Evolutionary conservation across 352 stramenopile genomes (phyloP).

Genomic region (Globisporangium paddicum): DNA sequence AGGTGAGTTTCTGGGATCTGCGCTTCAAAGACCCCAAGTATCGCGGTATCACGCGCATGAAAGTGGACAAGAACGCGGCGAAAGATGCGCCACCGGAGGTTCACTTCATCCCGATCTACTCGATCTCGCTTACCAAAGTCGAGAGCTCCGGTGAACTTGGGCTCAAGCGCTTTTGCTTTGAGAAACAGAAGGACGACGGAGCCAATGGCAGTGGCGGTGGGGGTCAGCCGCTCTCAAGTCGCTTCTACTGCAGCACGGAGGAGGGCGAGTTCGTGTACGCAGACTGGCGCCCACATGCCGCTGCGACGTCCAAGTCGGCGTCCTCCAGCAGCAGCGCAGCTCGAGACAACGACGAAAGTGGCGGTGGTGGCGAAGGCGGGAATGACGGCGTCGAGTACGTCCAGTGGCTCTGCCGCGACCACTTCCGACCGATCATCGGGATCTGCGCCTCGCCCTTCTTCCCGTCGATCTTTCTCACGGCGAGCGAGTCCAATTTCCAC

Average conservation of each 20-base stretch:
- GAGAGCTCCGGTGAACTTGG: slow-evolving; percentile 63
- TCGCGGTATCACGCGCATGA: slow-evolving; percentile 52
- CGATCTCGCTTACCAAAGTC: slow-evolving; percentile 71
- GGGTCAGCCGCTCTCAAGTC: slow-evolving; percentile 34
- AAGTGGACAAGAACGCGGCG: slow-evolving; percentile 48
- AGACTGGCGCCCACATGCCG: slow-evolving; percentile 77
- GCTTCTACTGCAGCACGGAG: slow-evolving; percentile 82
- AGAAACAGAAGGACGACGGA: slow-evolving; percentile 51
- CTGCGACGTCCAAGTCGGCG: slow-evolving; percentile 22
- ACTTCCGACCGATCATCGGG: slow-evolving; percentile 77
- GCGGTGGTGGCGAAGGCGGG: slow-evolving; percentile 18
- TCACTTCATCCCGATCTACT: slow-evolving; percentile 82
- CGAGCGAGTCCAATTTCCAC: slow-evolving; percentile 90
- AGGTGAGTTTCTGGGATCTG: slow-evolving; percentile 91
- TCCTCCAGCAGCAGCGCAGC: slow-evolving; percentile 13
- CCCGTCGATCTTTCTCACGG: slow-evolving; percentile 80
- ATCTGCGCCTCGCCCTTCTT: slow-evolving; percentile 91
- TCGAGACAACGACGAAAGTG: background rate
- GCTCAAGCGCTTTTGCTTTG: slow-evolving; percentile 64
- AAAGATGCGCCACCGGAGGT: slow-evolving; percentile 68
- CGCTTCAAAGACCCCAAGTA: slow-evolving; percentile 88
- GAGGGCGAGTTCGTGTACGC: slow-evolving; percentile 89
- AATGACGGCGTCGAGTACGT: slow-evolving; percentile 86
- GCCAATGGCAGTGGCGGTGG: background rate
- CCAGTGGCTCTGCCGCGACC: slow-evolving; percentile 87